Conservation (phyloP, 768 basidiomycete genomes). For the Nevesoporus exiguus region DNA sequence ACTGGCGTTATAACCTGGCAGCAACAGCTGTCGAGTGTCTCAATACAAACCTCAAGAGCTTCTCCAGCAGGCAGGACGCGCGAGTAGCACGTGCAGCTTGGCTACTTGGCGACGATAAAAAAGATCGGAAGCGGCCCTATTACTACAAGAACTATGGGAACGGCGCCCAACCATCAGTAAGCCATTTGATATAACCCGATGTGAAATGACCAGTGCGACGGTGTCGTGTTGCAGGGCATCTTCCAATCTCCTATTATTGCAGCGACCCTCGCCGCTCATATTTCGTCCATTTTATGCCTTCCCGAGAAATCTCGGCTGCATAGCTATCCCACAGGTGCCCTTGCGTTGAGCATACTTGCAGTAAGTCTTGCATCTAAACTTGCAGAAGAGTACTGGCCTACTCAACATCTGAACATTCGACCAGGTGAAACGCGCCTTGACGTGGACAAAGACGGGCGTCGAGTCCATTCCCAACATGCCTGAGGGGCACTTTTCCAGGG, state of each 20-base stretch:
- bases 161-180: background rate
- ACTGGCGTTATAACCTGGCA: background rate
- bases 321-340: background rate
- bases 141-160: background rate
- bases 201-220: background rate
- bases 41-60: background rate
- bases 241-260: background rate
- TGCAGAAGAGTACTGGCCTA: background rate
- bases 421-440: slow-evolving; percentile 1
- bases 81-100: background rate
- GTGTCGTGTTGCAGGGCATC: background rate
- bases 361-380: background rate
- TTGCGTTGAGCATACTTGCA: background rate
- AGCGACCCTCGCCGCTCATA: background rate
- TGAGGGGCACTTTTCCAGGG: background rate
- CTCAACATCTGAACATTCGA: background rate
- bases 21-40: background rate
- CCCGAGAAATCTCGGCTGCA: background rate
- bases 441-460: background rate
- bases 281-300: background rate
- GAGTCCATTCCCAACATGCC: background rate
- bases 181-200: background rate
- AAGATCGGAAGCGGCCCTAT: slow-evolving; percentile 2
- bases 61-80: background rate
- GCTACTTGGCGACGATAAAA: background rate